phyloP scores from a whole-genome alignment of 139 green algal species.

The Chlorella sp. region DNA sequence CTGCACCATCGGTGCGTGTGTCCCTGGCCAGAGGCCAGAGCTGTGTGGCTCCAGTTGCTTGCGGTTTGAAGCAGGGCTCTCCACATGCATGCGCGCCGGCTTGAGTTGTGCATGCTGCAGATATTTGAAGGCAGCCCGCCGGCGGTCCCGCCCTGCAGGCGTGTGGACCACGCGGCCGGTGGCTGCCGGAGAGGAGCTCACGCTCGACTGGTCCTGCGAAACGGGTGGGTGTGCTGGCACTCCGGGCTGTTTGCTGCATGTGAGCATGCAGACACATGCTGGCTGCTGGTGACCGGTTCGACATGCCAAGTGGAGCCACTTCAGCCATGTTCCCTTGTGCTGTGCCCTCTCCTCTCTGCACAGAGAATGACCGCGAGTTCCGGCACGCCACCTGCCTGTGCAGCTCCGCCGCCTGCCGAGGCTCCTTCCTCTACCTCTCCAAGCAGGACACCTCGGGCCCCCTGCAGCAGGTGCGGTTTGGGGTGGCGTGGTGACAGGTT shows the following conservation, averaged over 20 bases:
- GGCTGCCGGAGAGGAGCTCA: constrained; percentile 78
- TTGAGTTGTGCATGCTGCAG: too few species aligned
- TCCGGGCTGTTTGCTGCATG: neutral
- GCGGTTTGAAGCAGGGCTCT: too few species aligned
- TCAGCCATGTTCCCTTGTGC: too few species aligned
- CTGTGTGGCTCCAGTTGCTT: too few species aligned
- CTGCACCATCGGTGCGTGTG: constrained; percentile 70
- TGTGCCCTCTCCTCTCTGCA: neutral
- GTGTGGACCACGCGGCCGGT: constrained; percentile 79
- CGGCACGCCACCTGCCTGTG: constrained; percentile 81
- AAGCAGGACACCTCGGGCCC: neutral
- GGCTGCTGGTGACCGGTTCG: too few species aligned
- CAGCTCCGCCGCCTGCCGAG: constrained; percentile 65
- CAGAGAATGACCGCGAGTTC: constrained; percentile 81
- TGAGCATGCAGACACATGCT: neutral
- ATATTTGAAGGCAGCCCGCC: too few species aligned
- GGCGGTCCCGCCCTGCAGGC: neutral
- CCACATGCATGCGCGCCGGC: too few species aligned
- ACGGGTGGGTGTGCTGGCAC: constrained; percentile 39
- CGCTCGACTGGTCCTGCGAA: constrained; percentile 85
- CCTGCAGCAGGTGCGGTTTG: constrained; percentile 7
- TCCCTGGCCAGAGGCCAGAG: too few species aligned
- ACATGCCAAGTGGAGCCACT: too few species aligned
- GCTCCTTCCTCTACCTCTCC: constrained; percentile 68
- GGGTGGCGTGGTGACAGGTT: too few species aligned